Evolutionary conservation across 2,329 filamentous ascomycete species (phyloP), one percentile per base, ranked within the genome.

Genomic region (Grosmannia serpens): DNA sequence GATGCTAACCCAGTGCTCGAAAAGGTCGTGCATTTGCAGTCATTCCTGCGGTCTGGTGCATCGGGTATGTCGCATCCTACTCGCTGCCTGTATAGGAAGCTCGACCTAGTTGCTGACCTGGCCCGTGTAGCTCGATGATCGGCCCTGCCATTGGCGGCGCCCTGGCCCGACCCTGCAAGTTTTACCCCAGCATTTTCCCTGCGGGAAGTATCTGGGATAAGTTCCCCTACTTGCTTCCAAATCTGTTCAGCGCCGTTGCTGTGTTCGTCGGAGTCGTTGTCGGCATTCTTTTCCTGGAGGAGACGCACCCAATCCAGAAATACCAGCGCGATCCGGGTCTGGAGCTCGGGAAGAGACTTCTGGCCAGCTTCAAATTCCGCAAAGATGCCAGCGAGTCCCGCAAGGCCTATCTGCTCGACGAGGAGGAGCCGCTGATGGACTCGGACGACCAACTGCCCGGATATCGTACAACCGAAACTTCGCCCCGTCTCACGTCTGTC

Each of bases 31-130:
- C 92, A 55, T 99, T 95, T 74, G 90, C 92, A 15, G 91, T 97
- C 65, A 96, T 99, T 91, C 94, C 94, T 8, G 90, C 96, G 70
- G 89, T 97, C 29, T 99, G 94, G 94, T 96, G 91, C 69, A 80
- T 99, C 68, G 94, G 94, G 78, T 89, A 77, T 74, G 38, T 22
- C 33, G 51, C 5, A 2, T 24, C 35, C 35, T 15, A 38, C 13
- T 38, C 17, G 35, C 29, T 35, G 33, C 33, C 10, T 35, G 33
- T 35, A 35, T 35, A 13, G 17, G 29, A 20, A 3, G 17, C 4
- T 9, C 26, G 33, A 9, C 13, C 33, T 26, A 15, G 1, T 1
- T 26, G 9, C 44, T 31, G 24, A 60, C 41, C 64, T 69, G 66
- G 65, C 41, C 59, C n/a, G n/a, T 9, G 2, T 66, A 89, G 87